Conservation (phyloP, 225 moss, liverwort and hornwort genomes). For the Asterella californica region DNA sequence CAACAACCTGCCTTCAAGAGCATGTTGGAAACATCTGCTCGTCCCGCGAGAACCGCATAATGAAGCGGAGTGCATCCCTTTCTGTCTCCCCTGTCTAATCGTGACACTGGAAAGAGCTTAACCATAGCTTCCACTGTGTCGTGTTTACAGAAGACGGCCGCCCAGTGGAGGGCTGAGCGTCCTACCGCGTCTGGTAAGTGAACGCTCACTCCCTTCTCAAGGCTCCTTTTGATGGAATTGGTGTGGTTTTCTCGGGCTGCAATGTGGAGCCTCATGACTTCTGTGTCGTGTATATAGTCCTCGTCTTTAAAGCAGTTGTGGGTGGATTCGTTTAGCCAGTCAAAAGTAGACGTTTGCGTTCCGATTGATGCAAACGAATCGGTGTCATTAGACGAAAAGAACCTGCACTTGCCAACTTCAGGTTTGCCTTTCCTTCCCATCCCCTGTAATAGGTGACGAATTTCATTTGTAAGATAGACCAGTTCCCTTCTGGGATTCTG, state of each 20-base stretch:
- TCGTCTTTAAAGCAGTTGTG: background rate
- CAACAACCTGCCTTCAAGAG: slow-evolving; percentile 39
- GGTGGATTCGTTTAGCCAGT: background rate
- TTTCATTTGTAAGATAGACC: background rate
- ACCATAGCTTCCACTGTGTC: background rate
- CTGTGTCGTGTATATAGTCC: background rate
- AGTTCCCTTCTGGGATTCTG: background rate
- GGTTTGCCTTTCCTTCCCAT: background rate
- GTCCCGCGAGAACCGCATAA: slow-evolving; percentile 37
- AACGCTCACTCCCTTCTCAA: background rate
- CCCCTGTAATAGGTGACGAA: background rate
- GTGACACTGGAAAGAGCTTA: background rate
- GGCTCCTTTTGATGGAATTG: background rate
- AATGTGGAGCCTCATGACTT: background rate
- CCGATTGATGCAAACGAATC: background rate
- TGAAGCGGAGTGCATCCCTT: slow-evolving; percentile 39
- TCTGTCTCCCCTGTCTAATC: background rate
- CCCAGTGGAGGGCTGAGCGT: slow-evolving; percentile 12
- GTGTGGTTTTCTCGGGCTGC: slow-evolving; percentile 1
- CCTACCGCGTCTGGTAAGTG: background rate
- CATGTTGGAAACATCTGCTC: slow-evolving; percentile 27
- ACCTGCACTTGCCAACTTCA: background rate
- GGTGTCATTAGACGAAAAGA: background rate
- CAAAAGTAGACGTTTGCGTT: background rate
- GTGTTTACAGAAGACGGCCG: background rate